phyloP scores from a whole-genome alignment of 345 rosid genomes.

The Angophora floribunda region DNA sequence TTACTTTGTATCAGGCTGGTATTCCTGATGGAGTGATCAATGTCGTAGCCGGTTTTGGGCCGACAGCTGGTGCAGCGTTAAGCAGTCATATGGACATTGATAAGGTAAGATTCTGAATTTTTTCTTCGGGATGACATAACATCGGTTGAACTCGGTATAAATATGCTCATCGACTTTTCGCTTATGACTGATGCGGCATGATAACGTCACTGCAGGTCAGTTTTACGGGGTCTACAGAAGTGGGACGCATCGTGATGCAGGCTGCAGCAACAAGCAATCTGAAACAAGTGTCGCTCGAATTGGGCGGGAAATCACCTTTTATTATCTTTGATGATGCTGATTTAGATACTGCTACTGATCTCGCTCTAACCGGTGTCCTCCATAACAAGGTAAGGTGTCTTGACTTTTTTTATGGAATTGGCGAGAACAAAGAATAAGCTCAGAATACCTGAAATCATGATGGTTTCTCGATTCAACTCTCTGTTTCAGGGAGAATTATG shows the following conservation, averaged over 20 bases:
- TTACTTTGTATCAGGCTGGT: conserved; percentile 40
- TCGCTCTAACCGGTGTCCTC: conserved; percentile 35
- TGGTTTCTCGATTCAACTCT: not conserved
- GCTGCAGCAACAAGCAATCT: conserved; percentile 68
- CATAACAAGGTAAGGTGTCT: conserved; percentile 34
- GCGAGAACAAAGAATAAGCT: not conserved
- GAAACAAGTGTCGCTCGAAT: conserved; percentile 57
- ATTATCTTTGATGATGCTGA: conserved; percentile 70
- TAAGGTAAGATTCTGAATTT: conserved; percentile 15
- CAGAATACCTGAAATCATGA: not conserved
- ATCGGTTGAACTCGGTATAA: not conserved
- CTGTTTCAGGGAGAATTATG: conserved; percentile 58
- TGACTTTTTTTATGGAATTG: not conserved
- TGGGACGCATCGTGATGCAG: conserved; percentile 54
- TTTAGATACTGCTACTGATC: conserved; percentile 36
- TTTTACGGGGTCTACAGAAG: conserved; percentile 82
- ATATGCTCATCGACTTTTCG: not conserved
- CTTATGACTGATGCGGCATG: not conserved
- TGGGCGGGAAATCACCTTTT: conserved; percentile 84
- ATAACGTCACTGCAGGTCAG: conserved; percentile 29
- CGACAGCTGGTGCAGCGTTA: conserved; percentile 80
- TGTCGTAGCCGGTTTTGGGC: conserved; percentile 71
- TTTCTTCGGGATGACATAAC: not conserved
- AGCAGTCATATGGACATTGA: conserved; percentile 76
- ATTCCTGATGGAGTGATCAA: conserved; percentile 84